Evolutionary conservation across 2,329 filamentous ascomycete genomes (phyloP), one percentile per base, ranked within the genome.

Genomic region (Penicillium sp.): DNA sequence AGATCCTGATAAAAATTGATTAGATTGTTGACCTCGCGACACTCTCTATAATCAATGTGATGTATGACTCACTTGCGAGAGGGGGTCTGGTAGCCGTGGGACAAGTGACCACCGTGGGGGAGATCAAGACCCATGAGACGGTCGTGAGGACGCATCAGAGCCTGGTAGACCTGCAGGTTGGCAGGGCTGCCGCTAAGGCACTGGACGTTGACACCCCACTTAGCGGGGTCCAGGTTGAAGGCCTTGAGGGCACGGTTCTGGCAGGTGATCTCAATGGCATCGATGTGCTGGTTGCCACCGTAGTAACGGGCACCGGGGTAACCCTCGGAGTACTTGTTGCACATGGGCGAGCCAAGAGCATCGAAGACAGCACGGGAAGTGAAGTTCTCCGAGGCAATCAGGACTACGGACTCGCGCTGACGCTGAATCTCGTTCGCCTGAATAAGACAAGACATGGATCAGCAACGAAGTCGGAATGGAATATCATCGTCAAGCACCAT

Each of bases 171-270:
- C 85, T 98, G 93, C 70, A 99, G 84, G 82, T 99, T 99, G 82
- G 95, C 95, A 71, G 95, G 95, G 79, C 89, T 93, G 73, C 95
- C 95, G 75, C 88, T 92, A 75, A 97, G 83, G 80, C 91, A 93
- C 84, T 99, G 95, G 62, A 99, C 95, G 77, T 99, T 99, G 82
- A 99, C 95, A 78, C 95, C 95, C 95, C 95, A 99, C 84, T 96
- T 93, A 70, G 88, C 86, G 19, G 89, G 76, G 81, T 96, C 91
- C 69, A 96, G 82, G 76, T 92, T 86, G 85, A 98, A 99, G 61
- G 93, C 90, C 81, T 92, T 86, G 66, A 99, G 89, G 68, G 95
- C 95, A 81, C 95, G 90, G 79, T 88, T 85, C 84, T 99, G 95
- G 87, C 95, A 99, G 63, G 95, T 90, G 69, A 91, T 86, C 86